These are phyloP conservation scores for Aureobasidium sp. DNA, from an alignment of 2,329 filamentous ascomycete genomes.

Conservation along the genomic window DNA sequence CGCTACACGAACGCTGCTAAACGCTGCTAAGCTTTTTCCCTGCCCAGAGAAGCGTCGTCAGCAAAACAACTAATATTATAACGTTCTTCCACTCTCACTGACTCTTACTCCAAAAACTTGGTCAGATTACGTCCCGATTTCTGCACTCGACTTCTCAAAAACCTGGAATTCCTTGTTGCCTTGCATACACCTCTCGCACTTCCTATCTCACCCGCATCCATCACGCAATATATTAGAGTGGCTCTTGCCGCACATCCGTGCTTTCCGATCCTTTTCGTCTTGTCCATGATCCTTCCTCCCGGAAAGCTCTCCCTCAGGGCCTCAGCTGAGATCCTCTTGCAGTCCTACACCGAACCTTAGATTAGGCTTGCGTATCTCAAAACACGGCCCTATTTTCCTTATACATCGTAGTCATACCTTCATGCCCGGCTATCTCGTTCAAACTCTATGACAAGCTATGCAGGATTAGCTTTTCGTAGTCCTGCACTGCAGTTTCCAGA, in stretches of 20 bases:
- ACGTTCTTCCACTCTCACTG: neutral
- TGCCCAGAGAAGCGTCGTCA: neutral
- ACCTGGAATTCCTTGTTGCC: neutral
- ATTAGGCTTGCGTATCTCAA: neutral
- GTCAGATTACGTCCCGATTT: neutral
- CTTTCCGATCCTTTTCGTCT: neutral
- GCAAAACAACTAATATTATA: neutral
- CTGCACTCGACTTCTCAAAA: neutral
- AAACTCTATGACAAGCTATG: slow-evolving; percentile 14
- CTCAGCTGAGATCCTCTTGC: neutral
- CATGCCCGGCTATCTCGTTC: neutral
- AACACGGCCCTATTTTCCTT: neutral
- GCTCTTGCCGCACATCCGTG: neutral
- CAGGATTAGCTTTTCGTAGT: slow-evolving; percentile 52
- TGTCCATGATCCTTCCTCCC: neutral
- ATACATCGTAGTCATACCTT: neutral
- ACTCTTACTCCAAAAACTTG: too few species aligned
- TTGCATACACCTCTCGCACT: neutral
- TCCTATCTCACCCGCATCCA: neutral
- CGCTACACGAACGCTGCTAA: neutral
- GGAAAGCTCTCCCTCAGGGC: too few species aligned
- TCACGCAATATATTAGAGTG: neutral
- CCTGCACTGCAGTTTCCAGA: slow-evolving; percentile 67
- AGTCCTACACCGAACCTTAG: neutral
- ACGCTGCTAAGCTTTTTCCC: neutral